These are phyloP conservation scores for Plasmodium malariae DNA, from an alignment of 169 alveolate species.

Conservation along the genomic window DNA sequence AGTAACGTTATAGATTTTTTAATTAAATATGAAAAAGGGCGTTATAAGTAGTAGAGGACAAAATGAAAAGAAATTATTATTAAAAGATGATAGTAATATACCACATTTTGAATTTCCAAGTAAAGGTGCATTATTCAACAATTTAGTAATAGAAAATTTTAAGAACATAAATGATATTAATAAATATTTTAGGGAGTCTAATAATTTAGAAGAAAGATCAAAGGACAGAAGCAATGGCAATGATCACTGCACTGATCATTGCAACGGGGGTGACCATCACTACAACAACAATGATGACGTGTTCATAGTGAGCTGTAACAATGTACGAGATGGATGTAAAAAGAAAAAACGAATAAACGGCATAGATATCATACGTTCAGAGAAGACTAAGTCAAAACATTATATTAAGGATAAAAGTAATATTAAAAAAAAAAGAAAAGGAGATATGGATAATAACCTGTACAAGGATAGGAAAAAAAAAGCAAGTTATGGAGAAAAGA, in stretches of 20 bases:
- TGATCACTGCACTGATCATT: not conserved
- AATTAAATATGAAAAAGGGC: slow-evolving; percentile 42
- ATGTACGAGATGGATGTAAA: too few species aligned
- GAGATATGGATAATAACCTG: not conserved
- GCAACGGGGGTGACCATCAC: too few species aligned
- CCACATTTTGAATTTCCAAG: not conserved
- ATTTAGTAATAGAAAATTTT: slow-evolving; percentile 21
- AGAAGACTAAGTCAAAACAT: too few species aligned
- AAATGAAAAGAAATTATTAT: slow-evolving; percentile 25
- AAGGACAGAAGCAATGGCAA: not conserved
- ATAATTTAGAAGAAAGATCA: not conserved
- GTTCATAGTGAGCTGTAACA: too few species aligned
- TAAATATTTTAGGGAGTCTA: slow-evolving; percentile 17
- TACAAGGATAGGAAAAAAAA: not conserved
- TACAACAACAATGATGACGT: too few species aligned
- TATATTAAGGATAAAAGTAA: too few species aligned
- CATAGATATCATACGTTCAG: too few species aligned
- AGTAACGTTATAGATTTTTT: too few species aligned
- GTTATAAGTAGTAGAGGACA: not conserved
- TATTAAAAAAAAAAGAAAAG: not conserved
- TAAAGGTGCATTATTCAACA: slow-evolving; percentile 19
- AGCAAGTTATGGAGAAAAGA: not conserved
- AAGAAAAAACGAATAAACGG: too few species aligned
- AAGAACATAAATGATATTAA: slow-evolving; percentile 34
- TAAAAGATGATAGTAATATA: slow-evolving; percentile 16